A percentile compares a stretch with the other conserved stretches of the same genome.
Conservation (phyloP, 805 yeast species). For the Zygoascus tannicola region DNA sequence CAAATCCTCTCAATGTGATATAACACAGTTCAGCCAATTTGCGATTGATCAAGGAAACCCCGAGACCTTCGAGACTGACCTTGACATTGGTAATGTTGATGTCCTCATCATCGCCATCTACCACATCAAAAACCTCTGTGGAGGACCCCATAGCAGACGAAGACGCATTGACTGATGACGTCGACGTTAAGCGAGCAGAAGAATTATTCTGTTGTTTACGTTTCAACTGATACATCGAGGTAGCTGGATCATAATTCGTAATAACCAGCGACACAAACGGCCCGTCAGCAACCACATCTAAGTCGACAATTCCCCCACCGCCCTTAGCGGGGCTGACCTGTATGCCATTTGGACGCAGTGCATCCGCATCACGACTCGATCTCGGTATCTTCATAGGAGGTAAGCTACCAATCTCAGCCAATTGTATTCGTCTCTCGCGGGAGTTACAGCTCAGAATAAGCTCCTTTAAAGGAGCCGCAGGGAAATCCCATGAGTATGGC, state of each 20-base stretch:
- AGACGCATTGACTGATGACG: slow-evolving; percentile 8
- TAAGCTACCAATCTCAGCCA: slow-evolving; percentile 88
- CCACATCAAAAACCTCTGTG: slow-evolving; percentile 14
- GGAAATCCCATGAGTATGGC: slow-evolving; percentile 98
- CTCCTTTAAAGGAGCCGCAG: slow-evolving; percentile 81
- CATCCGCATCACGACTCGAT: slow-evolving; percentile 20
- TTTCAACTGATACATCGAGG: slow-evolving; percentile 59
- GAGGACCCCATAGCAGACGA: slow-evolving; percentile 11
- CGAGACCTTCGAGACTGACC: slow-evolving; percentile 67
- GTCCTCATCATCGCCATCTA: slow-evolving; percentile 39
- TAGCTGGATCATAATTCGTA: slow-evolving; percentile 68
- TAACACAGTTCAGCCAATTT: slow-evolving; percentile 72
- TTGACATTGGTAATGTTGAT: slow-evolving; percentile 44
- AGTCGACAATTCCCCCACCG: slow-evolving; percentile 53
- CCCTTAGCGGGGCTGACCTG: slow-evolving; percentile 25
- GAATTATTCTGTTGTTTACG: slow-evolving; percentile 3
- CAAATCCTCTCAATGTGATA: slow-evolving; percentile 72
- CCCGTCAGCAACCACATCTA: slow-evolving; percentile 94
- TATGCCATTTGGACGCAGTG: background rate
- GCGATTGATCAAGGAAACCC: slow-evolving; percentile 71
- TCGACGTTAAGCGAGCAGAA: slow-evolving; percentile 9
- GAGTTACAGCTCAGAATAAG: slow-evolving; percentile 63
- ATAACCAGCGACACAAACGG: slow-evolving; percentile 84
- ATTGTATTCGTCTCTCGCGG: slow-evolving; percentile 65
- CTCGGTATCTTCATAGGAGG: slow-evolving; percentile 74